phyloP scores from a whole-genome alignment of 2,329 filamentous ascomycete species.

The Hypoxylon sp. region DNA sequence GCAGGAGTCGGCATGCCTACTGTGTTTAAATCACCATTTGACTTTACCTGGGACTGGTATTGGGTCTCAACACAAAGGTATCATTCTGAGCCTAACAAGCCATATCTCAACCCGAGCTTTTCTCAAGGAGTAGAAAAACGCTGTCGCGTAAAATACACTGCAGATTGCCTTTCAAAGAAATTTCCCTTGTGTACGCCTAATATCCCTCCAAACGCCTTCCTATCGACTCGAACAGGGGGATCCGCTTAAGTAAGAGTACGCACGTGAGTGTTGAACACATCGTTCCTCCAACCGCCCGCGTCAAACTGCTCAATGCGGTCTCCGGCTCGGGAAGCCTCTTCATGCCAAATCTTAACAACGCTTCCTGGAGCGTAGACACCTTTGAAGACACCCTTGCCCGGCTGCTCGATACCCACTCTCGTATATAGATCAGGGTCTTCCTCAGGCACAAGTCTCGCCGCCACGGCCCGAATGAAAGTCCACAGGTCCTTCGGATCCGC shows the following conservation, averaged over 20 bases:
- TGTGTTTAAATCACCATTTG: not conserved
- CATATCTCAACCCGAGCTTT: conserved; percentile 7
- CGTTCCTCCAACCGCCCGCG: conserved; percentile 84
- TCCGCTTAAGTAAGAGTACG: conserved; percentile 41
- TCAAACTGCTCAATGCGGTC: conserved; percentile 83
- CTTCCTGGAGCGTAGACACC: conserved; percentile 91
- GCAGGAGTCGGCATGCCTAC: not conserved
- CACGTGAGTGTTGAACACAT: conserved; percentile 75
- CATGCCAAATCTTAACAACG: conserved; percentile 89
- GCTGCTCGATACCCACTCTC: conserved; percentile 76
- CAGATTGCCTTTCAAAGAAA: conserved; percentile 6
- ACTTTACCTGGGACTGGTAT: not conserved
- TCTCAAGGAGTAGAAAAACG: not conserved
- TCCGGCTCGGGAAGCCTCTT: conserved; percentile 78
- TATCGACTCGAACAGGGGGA: not conserved
- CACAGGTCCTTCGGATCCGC: conserved; percentile 83
- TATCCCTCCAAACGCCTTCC: conserved; percentile 20
- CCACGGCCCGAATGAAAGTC: conserved; percentile 86
- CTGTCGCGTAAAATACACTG: conserved; percentile 2
- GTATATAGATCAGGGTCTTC: conserved; percentile 84
- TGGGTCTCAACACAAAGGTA: not conserved
- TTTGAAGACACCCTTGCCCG: conserved; percentile 76
- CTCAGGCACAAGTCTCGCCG: conserved; percentile 79
- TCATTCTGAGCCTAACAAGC: conserved; percentile 16
- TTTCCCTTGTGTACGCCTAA: conserved; percentile 16